Base-by-base conservation (phyloP, 2,329 filamentous ascomycete species). In the Harringtonia lauricola region DNA sequence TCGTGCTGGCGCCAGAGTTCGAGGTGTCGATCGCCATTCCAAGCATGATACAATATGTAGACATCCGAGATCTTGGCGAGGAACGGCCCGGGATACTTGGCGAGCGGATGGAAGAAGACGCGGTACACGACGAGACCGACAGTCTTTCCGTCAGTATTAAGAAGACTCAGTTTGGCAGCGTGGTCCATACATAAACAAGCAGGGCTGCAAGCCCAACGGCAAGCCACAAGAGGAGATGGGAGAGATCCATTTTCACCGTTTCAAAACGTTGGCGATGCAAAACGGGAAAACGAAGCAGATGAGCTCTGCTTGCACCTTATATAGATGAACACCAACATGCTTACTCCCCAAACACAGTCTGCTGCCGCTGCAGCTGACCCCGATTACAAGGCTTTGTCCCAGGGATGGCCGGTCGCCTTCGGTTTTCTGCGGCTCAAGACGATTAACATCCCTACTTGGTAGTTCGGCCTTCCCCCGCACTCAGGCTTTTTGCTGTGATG, bases 11-110 rank as follows among this genome's bases (percentile, higher is more conserved):
- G 68, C 65, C 79, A 79, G 54, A 87, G 80, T 55, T 83, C 77
- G 17, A 89, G 70, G 56, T 89, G 84, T 1, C 83, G 73, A 51
- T 84, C 79, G 42, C 84, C 85, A 54, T 76, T 81, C 62, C 79
- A 84, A 39, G 83, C 82, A 52, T 87, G 79, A 59, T 85, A 89
- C 26, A 83, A 72, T 57, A 80, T 75, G 53, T 81, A 74, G 50
- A 65, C 74, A 53, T 79, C 70, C n/a, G 78, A 79, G 51, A 82
- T 60, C 55, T 76, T 80, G 45, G 75, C 77, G 35, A 81, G 56
- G 39, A 80, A 62, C 0, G 80, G 81, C 2, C 79, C 80, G 1
- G 79, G 80, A 50, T 81, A 81, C 46, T 72, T 76, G 17, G 77
- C 70, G 10, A 83, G 61, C 4, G 79, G 79, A 54, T 83, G 79